phyloP scores from a whole-genome alignment of 1,284 basidiomycete species.

The Agaricales sp. region DNA sequence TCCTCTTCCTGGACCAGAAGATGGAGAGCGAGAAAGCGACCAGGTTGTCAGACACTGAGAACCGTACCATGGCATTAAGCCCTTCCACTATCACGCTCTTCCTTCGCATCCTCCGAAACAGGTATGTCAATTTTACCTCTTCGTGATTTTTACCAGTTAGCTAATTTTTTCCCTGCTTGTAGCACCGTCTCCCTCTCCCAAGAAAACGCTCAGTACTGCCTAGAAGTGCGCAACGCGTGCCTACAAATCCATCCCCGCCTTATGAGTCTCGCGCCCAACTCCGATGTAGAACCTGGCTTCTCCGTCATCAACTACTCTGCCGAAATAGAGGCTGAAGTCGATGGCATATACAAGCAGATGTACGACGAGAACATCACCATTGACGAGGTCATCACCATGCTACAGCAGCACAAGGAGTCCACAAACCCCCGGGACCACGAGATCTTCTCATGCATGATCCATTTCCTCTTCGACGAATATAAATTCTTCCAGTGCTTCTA shows the following conservation, averaged over 20 bases:
- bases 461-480: conserved; percentile 99
- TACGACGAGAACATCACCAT: conserved; percentile 92
- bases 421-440: conserved; percentile 83
- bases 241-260: conserved; percentile 94
- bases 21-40: conserved; percentile 81
- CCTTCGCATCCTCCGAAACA: conserved; percentile 76
- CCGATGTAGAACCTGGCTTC: conserved; percentile 88
- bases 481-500: conserved; percentile 98
- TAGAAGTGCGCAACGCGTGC: conserved; percentile 89
- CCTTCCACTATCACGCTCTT: conserved; percentile 88
- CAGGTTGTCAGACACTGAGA: conserved; percentile 72
- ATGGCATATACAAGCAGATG: conserved; percentile 96
- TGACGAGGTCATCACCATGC: conserved; percentile 85
- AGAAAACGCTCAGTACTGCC: conserved; percentile 82
- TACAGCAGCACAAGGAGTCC: conserved; percentile 82
- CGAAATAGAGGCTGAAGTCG: conserved; percentile 90
- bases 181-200: conserved; percentile 58
- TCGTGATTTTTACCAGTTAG: conserved; percentile 9
- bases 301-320: conserved; percentile 80
- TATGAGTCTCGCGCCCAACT: conserved; percentile 88
- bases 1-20: conserved; percentile 85
- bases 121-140: conserved; percentile 30
- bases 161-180: conserved; percentile 8
- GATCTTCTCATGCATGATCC: conserved; percentile 97
- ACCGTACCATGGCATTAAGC: conserved; percentile 72